Base-by-base conservation (phyloP, 352 stramenopile genomes). In the Pythium monospermum region DNA sequence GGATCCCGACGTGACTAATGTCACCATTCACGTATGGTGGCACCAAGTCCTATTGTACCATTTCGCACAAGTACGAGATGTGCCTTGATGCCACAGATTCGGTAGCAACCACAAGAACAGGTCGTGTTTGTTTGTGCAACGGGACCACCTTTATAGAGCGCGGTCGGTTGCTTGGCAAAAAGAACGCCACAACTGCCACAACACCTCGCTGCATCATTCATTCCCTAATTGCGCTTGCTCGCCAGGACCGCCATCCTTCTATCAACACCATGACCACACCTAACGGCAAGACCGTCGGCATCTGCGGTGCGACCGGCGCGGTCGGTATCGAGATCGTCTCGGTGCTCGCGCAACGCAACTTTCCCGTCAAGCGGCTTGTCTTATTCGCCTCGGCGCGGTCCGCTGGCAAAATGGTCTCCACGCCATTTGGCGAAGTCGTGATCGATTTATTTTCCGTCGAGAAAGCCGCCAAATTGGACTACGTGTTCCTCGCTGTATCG, bases 261-360 rank as follows among this genome's bases (percentile, higher is more conserved):
- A n/a, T n/a, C n/a, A n/a, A n/a, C n/a, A n/a, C 15, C 25, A 87
- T 81, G 71, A 82, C 69, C 49, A 83, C 66, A 26, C 62, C 63
- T 6, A 69, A 49, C 35, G 80, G 77, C 10, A 89, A 87, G 66
- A 85, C 61, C 25, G 69, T 94, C 18, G 80, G 78, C 39, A 91
- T 92, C 58, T 89, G 81, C 64, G 80, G 81, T 53, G 79, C 78
- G 16, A 91, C 94, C 16, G 96, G 96, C 49, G 96, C 96, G 19
- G 96, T 99, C 10, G 96, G 96, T 27, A 92, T 98, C 53, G 96
- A 99, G 79, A 97, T 99, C 71, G 83, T 98, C 39, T 76, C 80
- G 25, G 90, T 95, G 60, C 76, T 99, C 42, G 68, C 63, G 31
- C 57, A 67, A 49, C 77, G 72, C 53, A 74, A 90, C 26, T 98